Evolutionary conservation across 1,284 basidiomycete species (phyloP), one percentile per base, ranked within the genome.

Genomic region (Sporisorium graminicola): DNA sequence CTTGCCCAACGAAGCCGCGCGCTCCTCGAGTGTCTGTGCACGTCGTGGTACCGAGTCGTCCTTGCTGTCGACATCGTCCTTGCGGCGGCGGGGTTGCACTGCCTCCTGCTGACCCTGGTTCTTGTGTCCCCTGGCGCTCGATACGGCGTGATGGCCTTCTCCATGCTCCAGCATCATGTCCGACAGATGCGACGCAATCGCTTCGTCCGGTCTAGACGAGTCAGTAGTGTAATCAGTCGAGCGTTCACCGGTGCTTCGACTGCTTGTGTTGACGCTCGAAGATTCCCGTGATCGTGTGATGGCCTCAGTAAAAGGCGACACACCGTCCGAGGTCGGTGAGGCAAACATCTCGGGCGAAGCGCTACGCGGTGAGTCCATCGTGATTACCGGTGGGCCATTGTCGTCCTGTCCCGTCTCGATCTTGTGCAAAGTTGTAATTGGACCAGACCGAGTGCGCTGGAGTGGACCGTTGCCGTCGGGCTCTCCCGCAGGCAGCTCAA

Each of bases 391-490:
- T 8, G 56, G 58, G 9, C 51, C 60, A 7, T 46, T 29, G 8
- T 20, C 22, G 1, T 24, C 18, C 10, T 61, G 49, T 5, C 16
- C 24, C 10, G 58, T 29, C 0, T 59, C 53, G 10, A 37, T 47
- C 14, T 47, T 59, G 53, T 73, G 70, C 37, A 73, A 22, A 14
- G 59, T 73, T 9, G 65, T 31, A 16, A 66, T 53, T n/a, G 70
- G 70, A 0, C 64, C 70, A 5, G 70, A 66, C 12, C 59, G 70
- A 10, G 42, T 64, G 52, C 70, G 70, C n/a, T 60, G 59, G 20
- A 73, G 29, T 0, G 70, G 70, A 5, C 70, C 70, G 26, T 73
- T 73, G 29, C 43, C 53, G 46, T 60, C 43, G 4, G 70, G 70
- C 26, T 73, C 70, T 24, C 63, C 46, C 0, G 31, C 49, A 12